These are phyloP conservation scores for Teratosphaeria viscida DNA, from an alignment of 2,329 filamentous ascomycete species.

Conservation along the genomic window DNA sequence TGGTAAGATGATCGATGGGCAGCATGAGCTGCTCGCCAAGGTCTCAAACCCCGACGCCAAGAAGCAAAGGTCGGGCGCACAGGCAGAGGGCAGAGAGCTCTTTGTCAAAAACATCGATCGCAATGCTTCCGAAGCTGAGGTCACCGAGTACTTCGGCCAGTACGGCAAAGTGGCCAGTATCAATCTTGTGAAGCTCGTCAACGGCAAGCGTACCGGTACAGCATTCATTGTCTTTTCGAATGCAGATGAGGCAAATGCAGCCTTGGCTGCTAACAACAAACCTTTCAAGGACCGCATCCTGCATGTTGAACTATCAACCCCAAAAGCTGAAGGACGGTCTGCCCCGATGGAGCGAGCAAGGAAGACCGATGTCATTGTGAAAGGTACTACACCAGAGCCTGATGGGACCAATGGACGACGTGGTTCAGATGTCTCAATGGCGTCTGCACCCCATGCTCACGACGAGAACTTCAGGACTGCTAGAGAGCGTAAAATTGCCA, in stretches of 20 bases:
- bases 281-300: constrained; percentile 26
- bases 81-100: constrained; percentile 79
- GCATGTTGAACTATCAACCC: constrained; percentile 22
- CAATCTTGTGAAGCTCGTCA: constrained; percentile 57
- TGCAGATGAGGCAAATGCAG: constrained; percentile 30
- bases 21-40: constrained; percentile 61
- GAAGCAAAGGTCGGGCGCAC: constrained; percentile 67
- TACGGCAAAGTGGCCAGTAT: constrained; percentile 67
- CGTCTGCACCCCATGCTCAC: constrained; percentile 6
- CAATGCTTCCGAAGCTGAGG: constrained; percentile 56
- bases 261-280: constrained; percentile 25
- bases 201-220: constrained; percentile 62
- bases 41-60: constrained; percentile 74
- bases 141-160: constrained; percentile 60
- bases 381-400: constrained; percentile 17
- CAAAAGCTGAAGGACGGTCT: constrained; percentile 16
- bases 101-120: constrained; percentile 80
- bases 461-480: constrained; percentile 19
- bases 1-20: constrained; percentile 56
- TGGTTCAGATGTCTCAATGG: constrained; percentile 22
- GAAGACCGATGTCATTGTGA: constrained; percentile 23
- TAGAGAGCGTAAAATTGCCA: constrained; percentile 59
- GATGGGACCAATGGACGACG: constrained; percentile 12
- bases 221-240: constrained; percentile 69
- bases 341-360: constrained; percentile 20